Percentiles rank a stretch among this genome's conserved stretches.
Evolutionary conservation across 208 protist genomes (phyloP).

Genomic region (Trypanosoma mega): DNA sequence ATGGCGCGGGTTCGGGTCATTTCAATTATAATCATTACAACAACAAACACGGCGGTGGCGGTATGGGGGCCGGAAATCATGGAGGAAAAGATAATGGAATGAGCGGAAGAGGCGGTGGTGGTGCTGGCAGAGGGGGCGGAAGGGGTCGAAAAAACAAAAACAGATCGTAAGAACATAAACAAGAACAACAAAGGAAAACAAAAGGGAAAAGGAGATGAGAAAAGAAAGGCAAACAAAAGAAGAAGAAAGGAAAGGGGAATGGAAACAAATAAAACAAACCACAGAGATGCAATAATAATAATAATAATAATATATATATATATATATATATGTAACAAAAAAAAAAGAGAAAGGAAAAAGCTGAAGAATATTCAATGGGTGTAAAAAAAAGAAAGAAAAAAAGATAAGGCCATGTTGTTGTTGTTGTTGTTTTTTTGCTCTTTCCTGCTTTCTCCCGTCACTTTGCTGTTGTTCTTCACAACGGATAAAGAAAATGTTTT

Average conservation of each 20-base stretch:
- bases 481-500: no score
- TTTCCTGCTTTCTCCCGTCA: background rate
- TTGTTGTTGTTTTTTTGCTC: background rate
- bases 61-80: no score
- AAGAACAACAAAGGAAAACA: no score
- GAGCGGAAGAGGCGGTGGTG: background rate
- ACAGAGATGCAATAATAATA: background rate
- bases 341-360: constrained; percentile 2
- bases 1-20: background rate
- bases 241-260: background rate
- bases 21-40: constrained; percentile 9
- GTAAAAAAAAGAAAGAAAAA: background rate
- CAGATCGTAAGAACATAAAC: background rate
- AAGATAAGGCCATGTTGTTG: background rate
- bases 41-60: background rate
- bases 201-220: background rate
- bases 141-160: background rate
- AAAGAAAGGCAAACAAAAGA: background rate
- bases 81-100: background rate
- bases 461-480: background rate
- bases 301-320: constrained; percentile 2
- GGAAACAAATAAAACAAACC: background rate
- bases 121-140: background rate
- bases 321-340: background rate
- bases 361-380: background rate